These are phyloP conservation scores for Vitis amurensis DNA, from an alignment of 164 flowering plant species.

Conservation along the genomic window DNA sequence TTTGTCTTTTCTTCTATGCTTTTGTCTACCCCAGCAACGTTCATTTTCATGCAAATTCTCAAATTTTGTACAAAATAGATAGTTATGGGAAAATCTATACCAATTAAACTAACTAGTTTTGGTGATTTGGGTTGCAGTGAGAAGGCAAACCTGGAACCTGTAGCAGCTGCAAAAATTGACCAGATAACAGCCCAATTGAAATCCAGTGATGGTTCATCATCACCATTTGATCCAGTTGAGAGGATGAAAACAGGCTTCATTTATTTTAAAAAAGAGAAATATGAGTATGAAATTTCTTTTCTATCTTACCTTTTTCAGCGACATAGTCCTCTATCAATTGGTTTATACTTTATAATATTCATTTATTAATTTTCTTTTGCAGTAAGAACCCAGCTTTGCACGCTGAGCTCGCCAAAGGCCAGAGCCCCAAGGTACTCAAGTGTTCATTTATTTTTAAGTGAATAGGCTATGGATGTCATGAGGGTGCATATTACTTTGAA, in stretches of 20 bases:
- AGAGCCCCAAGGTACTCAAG: slow-evolving; percentile 74
- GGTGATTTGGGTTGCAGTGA: slow-evolving; percentile 39
- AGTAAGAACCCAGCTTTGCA: slow-evolving; percentile 72
- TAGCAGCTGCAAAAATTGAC: slow-evolving; percentile 67
- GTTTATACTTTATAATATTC: background rate
- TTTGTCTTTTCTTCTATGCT: background rate
- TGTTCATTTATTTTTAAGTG: background rate
- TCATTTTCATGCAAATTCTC: too few relatives aligned
- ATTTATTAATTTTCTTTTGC: slow-evolving; percentile 19
- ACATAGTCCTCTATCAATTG: background rate
- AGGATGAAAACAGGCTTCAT: slow-evolving; percentile 68
- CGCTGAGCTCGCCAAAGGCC: slow-evolving; percentile 81
- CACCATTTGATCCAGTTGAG: slow-evolving; percentile 43
- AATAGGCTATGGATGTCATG: background rate
- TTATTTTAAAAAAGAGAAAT: slow-evolving; percentile 77
- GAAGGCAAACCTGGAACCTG: slow-evolving; percentile 51
- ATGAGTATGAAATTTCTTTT: slow-evolving; percentile 43
- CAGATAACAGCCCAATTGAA: slow-evolving; percentile 66
- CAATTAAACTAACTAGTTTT: too few relatives aligned
- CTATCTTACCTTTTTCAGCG: background rate
- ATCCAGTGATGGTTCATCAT: slow-evolving; percentile 2
- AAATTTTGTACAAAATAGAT: too few relatives aligned
- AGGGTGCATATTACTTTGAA: background rate
- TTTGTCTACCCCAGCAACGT: too few relatives aligned
- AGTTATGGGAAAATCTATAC: too few relatives aligned